These are phyloP conservation scores for Hypomontagnella submonticulosa DNA, from an alignment of 495 filamentous ascomycete species.

Conservation along the genomic window DNA sequence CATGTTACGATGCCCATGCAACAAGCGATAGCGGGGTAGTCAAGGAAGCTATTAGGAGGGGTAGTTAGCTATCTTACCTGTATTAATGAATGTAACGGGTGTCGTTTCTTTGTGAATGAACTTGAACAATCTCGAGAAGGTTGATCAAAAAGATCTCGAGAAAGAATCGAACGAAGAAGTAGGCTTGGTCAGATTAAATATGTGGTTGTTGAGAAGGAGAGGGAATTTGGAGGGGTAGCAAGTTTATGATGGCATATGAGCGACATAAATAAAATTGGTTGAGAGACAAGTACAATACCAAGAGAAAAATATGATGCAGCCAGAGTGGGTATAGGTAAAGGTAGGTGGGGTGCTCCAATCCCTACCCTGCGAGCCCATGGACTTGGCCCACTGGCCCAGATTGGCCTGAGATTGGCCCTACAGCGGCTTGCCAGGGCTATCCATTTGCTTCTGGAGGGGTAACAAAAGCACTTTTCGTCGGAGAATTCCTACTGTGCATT, in stretches of 20 bases:
- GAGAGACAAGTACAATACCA: constrained; percentile 35
- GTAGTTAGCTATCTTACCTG: constrained; percentile 27
- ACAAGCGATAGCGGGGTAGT: constrained; percentile 40
- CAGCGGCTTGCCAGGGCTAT: constrained; percentile 7
- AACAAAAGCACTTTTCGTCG: constrained; percentile 24
- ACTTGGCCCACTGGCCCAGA: constrained; percentile 12
- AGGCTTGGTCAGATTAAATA: constrained; percentile 37
- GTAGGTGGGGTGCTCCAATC: constrained; percentile 39
- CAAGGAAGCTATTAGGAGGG: constrained; percentile 31
- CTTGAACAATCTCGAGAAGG: constrained; percentile 10
- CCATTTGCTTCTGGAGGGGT: constrained; percentile 37
- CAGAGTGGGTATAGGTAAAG: too few species aligned
- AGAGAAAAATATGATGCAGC: constrained; percentile 40
- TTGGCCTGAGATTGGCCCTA: constrained; percentile 11
- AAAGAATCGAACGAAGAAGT: constrained; percentile 15
- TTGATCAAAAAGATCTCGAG: constrained; percentile 33
- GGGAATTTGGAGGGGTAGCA: constrained; percentile 42
- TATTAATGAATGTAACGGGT: constrained; percentile 11
- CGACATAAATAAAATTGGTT: constrained; percentile 47
- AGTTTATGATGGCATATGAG: constrained; percentile 49
- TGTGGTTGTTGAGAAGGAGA: constrained; percentile 38
- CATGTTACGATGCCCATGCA: constrained; percentile 29
- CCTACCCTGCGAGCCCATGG: constrained; percentile 11
- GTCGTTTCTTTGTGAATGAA: constrained; percentile 2
- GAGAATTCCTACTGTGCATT: constrained; percentile 44